Conservation (phyloP, 177 flowering plant genomes). For the Vitis hybrid region DNA sequence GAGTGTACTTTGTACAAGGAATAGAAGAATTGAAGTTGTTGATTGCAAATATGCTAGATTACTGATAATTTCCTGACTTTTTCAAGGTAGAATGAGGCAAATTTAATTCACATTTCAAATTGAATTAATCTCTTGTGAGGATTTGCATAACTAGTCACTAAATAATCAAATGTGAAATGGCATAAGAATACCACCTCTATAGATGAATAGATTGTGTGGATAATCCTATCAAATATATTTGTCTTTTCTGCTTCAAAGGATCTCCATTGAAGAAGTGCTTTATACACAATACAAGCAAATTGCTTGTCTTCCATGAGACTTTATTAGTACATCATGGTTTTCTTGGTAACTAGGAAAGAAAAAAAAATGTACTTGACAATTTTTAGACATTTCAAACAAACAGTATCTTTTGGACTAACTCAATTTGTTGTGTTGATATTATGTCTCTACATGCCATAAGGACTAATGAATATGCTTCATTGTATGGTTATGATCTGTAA, state of each 20-base stretch:
- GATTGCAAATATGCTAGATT: constrained; percentile 78
- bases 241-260: constrained; percentile 84
- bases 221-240: constrained; percentile 66
- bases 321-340: constrained; percentile 64
- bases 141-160: neutral
- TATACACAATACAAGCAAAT: constrained; percentile 66
- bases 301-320: constrained; percentile 56
- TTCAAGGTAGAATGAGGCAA: constrained; percentile 11
- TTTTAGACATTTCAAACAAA: constrained; percentile 1
- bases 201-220: constrained; percentile 59
- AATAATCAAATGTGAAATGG: neutral
- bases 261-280: constrained; percentile 77
- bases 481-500: too few relatives aligned
- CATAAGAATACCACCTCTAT: constrained; percentile 44
- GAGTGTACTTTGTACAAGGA: constrained; percentile 65
- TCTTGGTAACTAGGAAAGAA: constrained; percentile 40
- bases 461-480: too few relatives aligned
- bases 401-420: neutral
- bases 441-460: too few relatives aligned
- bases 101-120: constrained; percentile 7
- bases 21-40: constrained; percentile 61
- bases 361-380: neutral
- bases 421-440: too few relatives aligned
- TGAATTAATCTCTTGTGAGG: neutral
- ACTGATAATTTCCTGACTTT: constrained; percentile 47